Evolutionary conservation across 768 basidiomycete genomes (phyloP).

Genomic region (Sporobolomyces pararoseus): DNA sequence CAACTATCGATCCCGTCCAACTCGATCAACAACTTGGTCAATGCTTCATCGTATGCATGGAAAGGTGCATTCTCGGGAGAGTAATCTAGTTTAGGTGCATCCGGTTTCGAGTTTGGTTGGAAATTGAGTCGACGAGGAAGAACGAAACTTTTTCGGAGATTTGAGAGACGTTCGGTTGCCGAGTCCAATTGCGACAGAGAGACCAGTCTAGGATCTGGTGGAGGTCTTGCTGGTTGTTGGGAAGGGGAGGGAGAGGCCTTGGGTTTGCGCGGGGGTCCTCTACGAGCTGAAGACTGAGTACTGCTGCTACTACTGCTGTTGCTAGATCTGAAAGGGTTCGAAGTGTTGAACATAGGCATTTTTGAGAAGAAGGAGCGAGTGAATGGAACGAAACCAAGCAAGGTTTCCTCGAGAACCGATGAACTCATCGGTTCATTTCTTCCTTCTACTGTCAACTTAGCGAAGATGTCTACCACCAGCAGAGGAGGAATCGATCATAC

Average conservation of each 20-base stretch:
- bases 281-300: not conserved
- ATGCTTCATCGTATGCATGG: constrained; percentile 61
- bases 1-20: constrained; percentile 66
- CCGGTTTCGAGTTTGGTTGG: not conserved
- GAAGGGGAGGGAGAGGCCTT: constrained; percentile 47
- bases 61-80: constrained; percentile 61
- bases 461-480: not conserved
- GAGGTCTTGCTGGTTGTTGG: constrained; percentile 30
- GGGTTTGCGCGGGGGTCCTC: not conserved
- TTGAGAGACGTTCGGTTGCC: not conserved
- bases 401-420: not conserved
- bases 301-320: too few species aligned
- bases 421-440: not conserved
- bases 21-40: constrained; percentile 62
- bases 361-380: not conserved
- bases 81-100: constrained; percentile 57
- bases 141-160: not conserved
- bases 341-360: constrained; percentile 18
- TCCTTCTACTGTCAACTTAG: not conserved
- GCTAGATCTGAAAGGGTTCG: constrained; percentile 9
- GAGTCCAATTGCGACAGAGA: constrained; percentile 47
- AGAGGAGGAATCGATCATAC: not conserved
- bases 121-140: constrained; percentile 3
- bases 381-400: too few species aligned
- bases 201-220: constrained; percentile 47